phyloP scores from a whole-genome alignment of 2,329 filamentous ascomycete genomes.

The Pseudogymnoascus destructans region DNA sequence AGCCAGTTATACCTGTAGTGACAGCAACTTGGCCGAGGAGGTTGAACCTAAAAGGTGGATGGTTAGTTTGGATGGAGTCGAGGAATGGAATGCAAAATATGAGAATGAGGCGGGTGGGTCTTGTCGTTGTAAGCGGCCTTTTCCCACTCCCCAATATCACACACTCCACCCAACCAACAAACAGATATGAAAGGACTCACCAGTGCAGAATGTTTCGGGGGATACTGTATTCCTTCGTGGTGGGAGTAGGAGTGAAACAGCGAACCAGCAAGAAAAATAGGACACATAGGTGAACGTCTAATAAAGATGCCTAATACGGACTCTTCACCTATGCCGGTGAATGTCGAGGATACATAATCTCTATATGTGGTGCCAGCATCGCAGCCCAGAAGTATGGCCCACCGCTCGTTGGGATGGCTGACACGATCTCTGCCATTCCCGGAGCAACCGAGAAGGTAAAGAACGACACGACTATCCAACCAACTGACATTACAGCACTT shows the following conservation, averaged over 20 bases:
- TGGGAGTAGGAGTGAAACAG: too few species aligned
- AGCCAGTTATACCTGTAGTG: conserved; percentile 35
- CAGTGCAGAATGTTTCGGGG: conserved; percentile 32
- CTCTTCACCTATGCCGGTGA: too few species aligned
- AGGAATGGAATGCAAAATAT: neutral
- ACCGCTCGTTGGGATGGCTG: conserved; percentile 43
- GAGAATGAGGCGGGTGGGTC: neutral
- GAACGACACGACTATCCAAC: conserved; percentile 42
- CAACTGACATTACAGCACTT: conserved; percentile 36
- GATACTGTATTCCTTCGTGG: too few species aligned
- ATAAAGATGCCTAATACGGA: too few species aligned
- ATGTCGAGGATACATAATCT: too few species aligned
- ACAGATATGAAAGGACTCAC: neutral
- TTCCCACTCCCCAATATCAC: neutral
- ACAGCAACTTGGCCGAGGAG: conserved; percentile 36
- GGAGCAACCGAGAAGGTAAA: conserved; percentile 42
- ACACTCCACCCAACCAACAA: neutral
- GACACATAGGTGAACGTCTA: too few species aligned
- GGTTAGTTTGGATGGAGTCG: neutral
- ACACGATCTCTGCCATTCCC: conserved; percentile 46
- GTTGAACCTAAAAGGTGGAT: conserved; percentile 29
- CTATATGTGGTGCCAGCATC: conserved; percentile 42
- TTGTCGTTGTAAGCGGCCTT: neutral
- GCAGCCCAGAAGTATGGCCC: conserved; percentile 50
- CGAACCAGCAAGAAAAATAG: too few species aligned